Conservation (phyloP, 441 rosid genomes). For the Isatis lusitanica region DNA sequence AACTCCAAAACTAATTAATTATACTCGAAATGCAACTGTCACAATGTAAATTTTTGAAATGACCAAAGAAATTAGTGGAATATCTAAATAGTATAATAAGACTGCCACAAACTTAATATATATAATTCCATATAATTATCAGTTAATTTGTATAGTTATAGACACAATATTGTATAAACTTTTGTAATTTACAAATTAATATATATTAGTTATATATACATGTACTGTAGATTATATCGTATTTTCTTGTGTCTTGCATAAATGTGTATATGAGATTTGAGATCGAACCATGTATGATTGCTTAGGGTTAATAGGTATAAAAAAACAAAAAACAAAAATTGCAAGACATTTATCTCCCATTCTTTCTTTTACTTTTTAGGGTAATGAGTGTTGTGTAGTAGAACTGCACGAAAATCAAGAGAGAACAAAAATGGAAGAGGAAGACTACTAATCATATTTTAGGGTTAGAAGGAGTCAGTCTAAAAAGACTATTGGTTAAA, state of each 20-base stretch:
- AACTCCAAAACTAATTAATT: not conserved
- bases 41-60: not conserved
- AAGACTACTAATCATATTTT: constrained; percentile 18
- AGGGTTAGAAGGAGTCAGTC: constrained; percentile 29
- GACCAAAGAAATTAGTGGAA: not conserved
- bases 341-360: constrained; percentile 11
- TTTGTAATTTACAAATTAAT: not conserved
- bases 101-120: not conserved
- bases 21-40: not conserved
- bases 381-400: constrained; percentile 37
- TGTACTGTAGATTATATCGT: not conserved
- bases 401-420: constrained; percentile 26
- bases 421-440: constrained; percentile 22
- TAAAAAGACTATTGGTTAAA: constrained; percentile 37
- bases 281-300: constrained; percentile 9
- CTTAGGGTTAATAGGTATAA: constrained; percentile 13
- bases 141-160: not conserved
- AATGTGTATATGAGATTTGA: not conserved
- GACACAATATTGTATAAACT: not conserved
- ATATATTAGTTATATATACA: not conserved
- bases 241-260: not conserved
- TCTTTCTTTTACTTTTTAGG: constrained; percentile 27
- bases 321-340: not conserved
- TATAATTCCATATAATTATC: not conserved
- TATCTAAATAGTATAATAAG: not conserved